Base-by-base conservation (phyloP, 177 flowering plant species). In the Vitis hybrid region DNA sequence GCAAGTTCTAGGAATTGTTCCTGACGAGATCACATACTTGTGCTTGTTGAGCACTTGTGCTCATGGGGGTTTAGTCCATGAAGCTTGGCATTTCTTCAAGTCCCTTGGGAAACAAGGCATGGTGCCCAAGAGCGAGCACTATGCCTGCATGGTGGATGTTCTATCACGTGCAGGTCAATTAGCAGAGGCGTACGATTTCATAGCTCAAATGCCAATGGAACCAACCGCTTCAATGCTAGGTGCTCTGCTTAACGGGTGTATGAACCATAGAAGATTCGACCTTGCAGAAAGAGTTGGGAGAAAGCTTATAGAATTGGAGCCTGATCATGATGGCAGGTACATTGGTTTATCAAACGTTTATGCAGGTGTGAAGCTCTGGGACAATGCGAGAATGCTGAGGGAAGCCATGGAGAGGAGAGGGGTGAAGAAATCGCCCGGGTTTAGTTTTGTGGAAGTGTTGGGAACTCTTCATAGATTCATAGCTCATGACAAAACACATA, bases 21-120 rank as follows among this genome's bases (percentile, higher is more conserved):
- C 85, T 0, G 87, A 84, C 67, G 87, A 84, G 77, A 82, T 84
- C 55, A 82, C 85, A 2, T 84, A 69, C 66, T 76, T 84, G 74
- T 80, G 84, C 76, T 70, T 84, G 77, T 74, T 84, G 66, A 74
- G 74, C 66, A 79, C 85, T 68, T 84, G 87, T 68, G 83, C 87
- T 10, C 87, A 84, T 76, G 83, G 83, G 40, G 87, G 87, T 65
- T 68, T 84, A 14, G 82, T 82, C 1, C 68, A 67, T 56, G 72
- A 83, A 72, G 86, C 84, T 45, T 79, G 78, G 82, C 14, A 68
- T 52, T 72, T 83, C 70, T 79, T 81, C 23, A 78, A 77, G 17
- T 45, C 72, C 17, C 75, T 83, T 23, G 40, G 49, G 5, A 69
- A 65, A 66, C 68, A 52, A 18, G 78, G 86, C 23, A 71, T 77